Base-by-base conservation (phyloP, 1,139 yeast genomes). In the Taphrina confusa region DNA sequence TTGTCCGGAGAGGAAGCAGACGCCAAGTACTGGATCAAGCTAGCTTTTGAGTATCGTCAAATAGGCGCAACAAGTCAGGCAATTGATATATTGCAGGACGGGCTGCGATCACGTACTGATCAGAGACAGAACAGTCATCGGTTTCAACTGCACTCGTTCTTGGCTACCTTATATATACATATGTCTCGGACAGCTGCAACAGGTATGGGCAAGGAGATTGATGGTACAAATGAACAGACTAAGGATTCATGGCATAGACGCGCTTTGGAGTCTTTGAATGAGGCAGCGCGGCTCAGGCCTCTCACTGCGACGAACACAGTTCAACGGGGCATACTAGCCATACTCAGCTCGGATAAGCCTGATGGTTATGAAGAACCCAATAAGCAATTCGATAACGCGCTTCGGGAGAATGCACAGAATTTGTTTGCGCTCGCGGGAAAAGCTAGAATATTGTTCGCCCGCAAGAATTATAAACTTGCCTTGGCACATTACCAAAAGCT, bases 401-500 rank as follows among this genome's bases (percentile, higher is more conserved):
- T 76, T 20, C 72, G 70, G 34, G 68, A 71, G 14, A 68, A 74
- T 14, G 72, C 74, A 47, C 75, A 78, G 52, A 90, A 90, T 71
- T 80, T 89, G 60, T 82, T 83, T 72, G 96, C 96, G 1, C 74
- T 87, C 60, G 72, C 91, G 63, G 94, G 95, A 27, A 87, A 88
- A 68, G 98, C 97, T 1, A 88, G 91, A 64, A 77, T 89, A 27
- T 74, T 85, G 34, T 84, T 88, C 69, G 81, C 80, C 66, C 86
- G 85, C 71, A 83, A 82, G 64, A 87, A 87, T 70, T 90, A 84
- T 72, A 72, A 80, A 31, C 82, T 79, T 6, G 92, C 97, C 16
- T 79, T 92, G 67, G 85, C 85, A 70, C 73, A 87, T 47, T 92
- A 87, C 72, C 99, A 92, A 74, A 87, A 85, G 65, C 85, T 88